Base-by-base conservation (phyloP, 2,329 filamentous ascomycete species). In the Herpotrichia juniperi region DNA sequence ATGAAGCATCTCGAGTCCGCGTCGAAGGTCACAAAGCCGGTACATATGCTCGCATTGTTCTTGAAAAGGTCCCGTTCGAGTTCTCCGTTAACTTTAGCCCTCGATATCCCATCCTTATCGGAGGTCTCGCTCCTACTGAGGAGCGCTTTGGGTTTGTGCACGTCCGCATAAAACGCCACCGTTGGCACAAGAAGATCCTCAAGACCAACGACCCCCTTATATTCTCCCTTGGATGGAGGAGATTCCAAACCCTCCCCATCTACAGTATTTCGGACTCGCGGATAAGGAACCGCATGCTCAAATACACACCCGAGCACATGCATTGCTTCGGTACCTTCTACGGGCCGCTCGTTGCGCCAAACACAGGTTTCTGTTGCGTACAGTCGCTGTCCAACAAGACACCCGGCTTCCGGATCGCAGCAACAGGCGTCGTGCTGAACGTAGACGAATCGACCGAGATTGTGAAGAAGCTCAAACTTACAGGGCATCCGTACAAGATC, bases 271-370 rank as follows among this genome's bases (percentile, higher is more conserved):
- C 91, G 21, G 94, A 97, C 74, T 96, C 90, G 56, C 86, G 94
- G 63, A 96, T 91, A 22, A 84, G 94, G 58, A 97, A 97, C 76
- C 87, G 94, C 51, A 97, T 99, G 93, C 84, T 99, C 56, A 99
- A 99, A 76, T 99, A 99, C 76, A 97, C 93, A 0, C 96, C 94
- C 0, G 96, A 99, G 79, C 94, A 99, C 71, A 97, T 97, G 92
- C 94, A 97, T 78, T 99, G 96, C 78, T 96, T 96, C 72, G 94
- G 86, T 34, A 96, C 93, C 45, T 92, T 97, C 75, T 97, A 96
- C 68, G 94, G 93, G 0, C 94, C 96, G 0, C 85, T 99, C 7
- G 91, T 97, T 54, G 92, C 94, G 0, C 94, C 96, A 11, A 97
- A 96, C 74, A 96, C 93, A 2, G 92, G 93, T 53, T 97, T 99